Conservation (phyloP, 129 eudicot genomes). For the Flaveria linearis region DNA sequence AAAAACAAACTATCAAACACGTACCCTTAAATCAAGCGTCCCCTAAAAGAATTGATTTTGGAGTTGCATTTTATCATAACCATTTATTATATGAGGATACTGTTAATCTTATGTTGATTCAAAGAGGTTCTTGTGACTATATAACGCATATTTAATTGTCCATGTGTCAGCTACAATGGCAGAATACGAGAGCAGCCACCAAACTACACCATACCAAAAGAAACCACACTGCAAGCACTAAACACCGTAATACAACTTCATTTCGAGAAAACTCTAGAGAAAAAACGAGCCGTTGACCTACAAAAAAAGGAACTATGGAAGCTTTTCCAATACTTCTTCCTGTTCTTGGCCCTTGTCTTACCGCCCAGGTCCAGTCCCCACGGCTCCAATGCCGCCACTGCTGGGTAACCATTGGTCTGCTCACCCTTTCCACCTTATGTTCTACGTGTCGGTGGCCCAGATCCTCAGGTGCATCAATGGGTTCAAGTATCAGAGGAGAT, state of each 20-base stretch:
- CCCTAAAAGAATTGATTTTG: not conserved
- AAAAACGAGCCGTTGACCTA: slow-evolving; percentile 76
- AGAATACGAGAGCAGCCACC: slow-evolving; percentile 59
- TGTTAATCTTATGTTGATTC: slow-evolving; percentile 3
- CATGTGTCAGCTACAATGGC: slow-evolving; percentile 45
- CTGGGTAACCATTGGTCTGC: slow-evolving; percentile 82
- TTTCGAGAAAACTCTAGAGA: slow-evolving; percentile 96
- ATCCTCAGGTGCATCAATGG: slow-evolving; percentile 93
- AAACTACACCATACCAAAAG: slow-evolving; percentile 58
- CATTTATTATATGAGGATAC: not conserved
- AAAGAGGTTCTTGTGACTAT: not conserved
- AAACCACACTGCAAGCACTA: slow-evolving; percentile 75
- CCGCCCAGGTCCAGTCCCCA: slow-evolving; percentile 54
- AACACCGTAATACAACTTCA: slow-evolving; percentile 97
- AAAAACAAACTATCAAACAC: too few relatives aligned
- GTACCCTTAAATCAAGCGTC: not conserved
- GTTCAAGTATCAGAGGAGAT: slow-evolving; percentile 84
- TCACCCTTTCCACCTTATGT: slow-evolving; percentile 73
- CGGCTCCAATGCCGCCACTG: slow-evolving; percentile 89
- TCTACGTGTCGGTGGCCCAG: slow-evolving; percentile 91
- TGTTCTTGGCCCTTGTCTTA: slow-evolving; percentile 59
- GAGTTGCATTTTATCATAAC: not conserved
- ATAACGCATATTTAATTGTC: not conserved
- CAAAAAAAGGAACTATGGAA: slow-evolving; percentile 88
- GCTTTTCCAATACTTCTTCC: slow-evolving; percentile 79